phyloP scores from a whole-genome alignment of 2,329 filamentous ascomycete genomes.

The Pyricularia sp. region DNA sequence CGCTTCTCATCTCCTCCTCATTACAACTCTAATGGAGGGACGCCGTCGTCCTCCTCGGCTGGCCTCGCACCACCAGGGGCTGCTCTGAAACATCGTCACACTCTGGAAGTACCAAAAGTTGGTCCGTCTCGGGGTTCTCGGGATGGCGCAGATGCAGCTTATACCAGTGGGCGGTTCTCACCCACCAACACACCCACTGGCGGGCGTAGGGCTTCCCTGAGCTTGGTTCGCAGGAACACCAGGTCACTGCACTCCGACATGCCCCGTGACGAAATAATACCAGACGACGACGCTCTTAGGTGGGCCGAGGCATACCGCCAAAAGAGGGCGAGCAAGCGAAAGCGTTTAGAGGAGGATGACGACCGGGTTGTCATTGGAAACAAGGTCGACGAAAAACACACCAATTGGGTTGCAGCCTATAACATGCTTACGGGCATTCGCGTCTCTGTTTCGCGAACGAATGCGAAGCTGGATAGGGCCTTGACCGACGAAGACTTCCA shows the following conservation, averaged over 20 bases:
- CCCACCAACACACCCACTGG: slow-evolving; percentile 49
- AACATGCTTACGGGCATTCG: slow-evolving; percentile 99
- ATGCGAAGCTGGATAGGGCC: slow-evolving; percentile 89
- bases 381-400: slow-evolving; percentile 94
- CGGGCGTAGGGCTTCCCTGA: slow-evolving; percentile 72
- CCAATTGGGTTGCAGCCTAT: slow-evolving; percentile 96
- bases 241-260: slow-evolving; percentile 78
- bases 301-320: slow-evolving; percentile 92
- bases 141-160: slow-evolving; percentile 58
- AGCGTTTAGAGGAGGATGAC: slow-evolving; percentile 77
- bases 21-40: slow-evolving; percentile 32
- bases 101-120: slow-evolving; percentile 72
- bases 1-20: slow-evolving; percentile 57
- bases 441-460: slow-evolving; percentile 90
- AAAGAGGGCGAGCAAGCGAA: slow-evolving; percentile 81
- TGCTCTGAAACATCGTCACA: slow-evolving; percentile 72
- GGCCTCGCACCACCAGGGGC: slow-evolving; percentile 35
- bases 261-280: slow-evolving; percentile 71
- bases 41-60: slow-evolving; percentile 36
- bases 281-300: slow-evolving; percentile 81
- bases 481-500: slow-evolving; percentile 88
- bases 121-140: slow-evolving; percentile 56
- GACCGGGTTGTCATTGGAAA: slow-evolving; percentile 92
- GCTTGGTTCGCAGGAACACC: slow-evolving; percentile 69
- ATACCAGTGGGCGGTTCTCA: slow-evolving; percentile 74